These are phyloP conservation scores for Blepharisma undulans DNA, from an alignment of 169 alveolate species.

Conservation along the genomic window DNA sequence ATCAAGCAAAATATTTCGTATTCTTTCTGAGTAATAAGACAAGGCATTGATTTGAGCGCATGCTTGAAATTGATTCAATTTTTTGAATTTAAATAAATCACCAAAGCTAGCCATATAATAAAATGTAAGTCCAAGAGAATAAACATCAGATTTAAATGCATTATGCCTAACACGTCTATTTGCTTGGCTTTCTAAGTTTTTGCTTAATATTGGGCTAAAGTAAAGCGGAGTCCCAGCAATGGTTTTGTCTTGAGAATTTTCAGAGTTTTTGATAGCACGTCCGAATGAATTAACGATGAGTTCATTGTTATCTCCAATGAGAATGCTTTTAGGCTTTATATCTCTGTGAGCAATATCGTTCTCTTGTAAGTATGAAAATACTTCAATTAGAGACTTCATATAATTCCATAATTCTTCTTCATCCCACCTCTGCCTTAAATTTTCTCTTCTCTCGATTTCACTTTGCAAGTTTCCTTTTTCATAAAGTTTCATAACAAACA, in stretches of 20 bases:
- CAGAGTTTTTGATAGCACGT: not conserved
- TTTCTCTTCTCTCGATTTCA: not conserved
- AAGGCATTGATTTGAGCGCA: not conserved
- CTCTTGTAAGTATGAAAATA: not conserved
- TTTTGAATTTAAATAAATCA: not conserved
- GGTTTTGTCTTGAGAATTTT: not conserved
- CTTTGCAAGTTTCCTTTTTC: not conserved
- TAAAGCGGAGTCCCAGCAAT: not conserved
- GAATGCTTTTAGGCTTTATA: not conserved
- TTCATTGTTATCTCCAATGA: not conserved
- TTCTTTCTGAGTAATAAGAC: not conserved
- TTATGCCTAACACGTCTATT: conserved; percentile 26
- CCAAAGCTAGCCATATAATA: conserved; percentile 29
- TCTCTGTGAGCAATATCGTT: not conserved
- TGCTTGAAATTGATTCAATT: not conserved
- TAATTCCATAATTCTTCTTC: not conserved
- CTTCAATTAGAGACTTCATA: not conserved
- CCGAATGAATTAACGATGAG: not conserved
- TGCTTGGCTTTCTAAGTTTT: not conserved
- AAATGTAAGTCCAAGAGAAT: conserved; percentile 52
- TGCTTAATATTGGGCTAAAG: not conserved
- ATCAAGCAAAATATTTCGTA: not conserved
- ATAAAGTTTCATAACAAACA: not conserved
- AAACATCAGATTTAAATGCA: conserved; percentile 52
- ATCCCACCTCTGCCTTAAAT: not conserved